A percentile compares a stretch with the other conserved stretches of the same genome.
Conservation (phyloP, 75 land plant genomes). For the Cryptomeria japonica region DNA sequence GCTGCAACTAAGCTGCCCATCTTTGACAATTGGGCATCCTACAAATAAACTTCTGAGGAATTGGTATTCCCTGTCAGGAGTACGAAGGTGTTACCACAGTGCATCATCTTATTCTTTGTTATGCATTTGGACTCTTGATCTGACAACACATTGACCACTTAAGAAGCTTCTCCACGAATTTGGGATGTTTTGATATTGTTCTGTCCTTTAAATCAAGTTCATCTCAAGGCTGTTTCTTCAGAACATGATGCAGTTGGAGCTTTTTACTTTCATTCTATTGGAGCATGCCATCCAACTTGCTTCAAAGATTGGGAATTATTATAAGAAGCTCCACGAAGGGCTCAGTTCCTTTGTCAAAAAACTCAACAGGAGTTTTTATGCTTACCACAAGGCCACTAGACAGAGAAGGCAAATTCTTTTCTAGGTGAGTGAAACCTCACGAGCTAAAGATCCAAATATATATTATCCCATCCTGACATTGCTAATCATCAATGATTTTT, state of each 20-base stretch:
- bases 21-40: not conserved
- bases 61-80: not conserved
- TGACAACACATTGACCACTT: not conserved
- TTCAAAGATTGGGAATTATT: not conserved
- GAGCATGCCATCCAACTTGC: not conserved
- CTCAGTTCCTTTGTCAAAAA: not conserved
- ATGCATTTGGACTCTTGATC: not conserved
- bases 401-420: not conserved
- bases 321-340: not conserved
- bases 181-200: too few species aligned
- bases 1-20: not conserved
- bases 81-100: not conserved
- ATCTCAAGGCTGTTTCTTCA: not conserved
- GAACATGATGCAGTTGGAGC: not conserved
- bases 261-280: not conserved
- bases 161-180: not conserved
- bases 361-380: not conserved
- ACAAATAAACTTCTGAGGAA: not conserved
- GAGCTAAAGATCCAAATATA: not conserved
- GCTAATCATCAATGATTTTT: not conserved
- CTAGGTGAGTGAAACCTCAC: not conserved
- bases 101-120: not conserved
- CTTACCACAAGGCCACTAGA: not conserved
- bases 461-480: not conserved
- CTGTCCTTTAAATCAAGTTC: not conserved